These are phyloP conservation scores for Viola pubescens DNA, from an alignment of 441 rosid species.

Conservation along the genomic window DNA sequence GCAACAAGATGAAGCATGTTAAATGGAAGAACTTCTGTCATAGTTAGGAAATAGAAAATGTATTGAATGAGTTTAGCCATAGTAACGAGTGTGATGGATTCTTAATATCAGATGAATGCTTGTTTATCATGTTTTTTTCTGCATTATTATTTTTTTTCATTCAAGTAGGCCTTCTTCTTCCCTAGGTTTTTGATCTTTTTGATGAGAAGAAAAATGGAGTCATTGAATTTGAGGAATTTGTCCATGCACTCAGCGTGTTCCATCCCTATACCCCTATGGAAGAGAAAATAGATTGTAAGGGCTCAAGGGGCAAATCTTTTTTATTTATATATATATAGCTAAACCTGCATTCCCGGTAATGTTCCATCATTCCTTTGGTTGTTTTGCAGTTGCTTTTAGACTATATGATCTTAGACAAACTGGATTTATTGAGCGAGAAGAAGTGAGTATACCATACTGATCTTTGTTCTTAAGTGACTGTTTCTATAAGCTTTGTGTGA, in stretches of 20 bases:
- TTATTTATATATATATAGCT: constrained; percentile 2
- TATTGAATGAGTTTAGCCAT: too few relatives aligned
- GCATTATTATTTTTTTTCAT: too few relatives aligned
- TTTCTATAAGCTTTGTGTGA: neutral
- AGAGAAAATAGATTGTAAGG: constrained; percentile 75
- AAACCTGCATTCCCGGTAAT: neutral
- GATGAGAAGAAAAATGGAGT: constrained; percentile 80
- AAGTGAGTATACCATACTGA: constrained; percentile 36
- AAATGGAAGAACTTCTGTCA: too few relatives aligned
- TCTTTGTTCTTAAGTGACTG: neutral
- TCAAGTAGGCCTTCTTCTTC: neutral
- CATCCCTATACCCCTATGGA: constrained; percentile 69
- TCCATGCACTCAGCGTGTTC: constrained; percentile 63
- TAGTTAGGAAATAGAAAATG: too few relatives aligned
- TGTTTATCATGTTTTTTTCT: too few relatives aligned
- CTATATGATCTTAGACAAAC: constrained; percentile 77
- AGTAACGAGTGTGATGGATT: too few relatives aligned
- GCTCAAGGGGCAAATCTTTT: constrained; percentile 3
- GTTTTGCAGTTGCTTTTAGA: constrained; percentile 71
- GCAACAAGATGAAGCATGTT: too few relatives aligned
- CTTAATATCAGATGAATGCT: too few relatives aligned
- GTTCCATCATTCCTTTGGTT: constrained; percentile 5
- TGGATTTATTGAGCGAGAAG: constrained; percentile 75
- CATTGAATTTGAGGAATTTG: constrained; percentile 80
- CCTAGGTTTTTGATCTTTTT: constrained; percentile 69